Evolutionary conservation across 257 asterid species (phyloP).

Genomic region (Solanum virginianum): DNA sequence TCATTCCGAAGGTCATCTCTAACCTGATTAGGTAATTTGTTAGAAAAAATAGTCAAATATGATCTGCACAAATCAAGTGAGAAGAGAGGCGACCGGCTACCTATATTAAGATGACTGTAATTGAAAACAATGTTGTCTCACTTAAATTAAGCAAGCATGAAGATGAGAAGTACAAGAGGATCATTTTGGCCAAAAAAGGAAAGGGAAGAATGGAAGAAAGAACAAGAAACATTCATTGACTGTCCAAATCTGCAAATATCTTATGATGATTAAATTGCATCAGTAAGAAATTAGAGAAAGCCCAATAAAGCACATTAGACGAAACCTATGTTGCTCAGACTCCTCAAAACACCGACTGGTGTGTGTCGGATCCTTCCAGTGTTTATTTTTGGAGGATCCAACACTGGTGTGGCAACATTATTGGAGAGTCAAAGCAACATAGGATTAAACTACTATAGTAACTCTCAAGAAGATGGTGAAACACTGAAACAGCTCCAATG

Average conservation of each 20-base stretch:
- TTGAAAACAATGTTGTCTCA: neutral
- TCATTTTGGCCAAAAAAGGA: neutral
- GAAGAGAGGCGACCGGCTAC: conserved; percentile 10
- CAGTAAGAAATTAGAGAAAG: neutral
- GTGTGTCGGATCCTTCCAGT: no score
- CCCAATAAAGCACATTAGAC: neutral
- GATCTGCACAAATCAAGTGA: conserved; percentile 16
- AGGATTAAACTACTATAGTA: neutral
- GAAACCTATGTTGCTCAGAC: neutral
- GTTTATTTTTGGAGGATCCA: no score
- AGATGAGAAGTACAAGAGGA: conserved; percentile 19
- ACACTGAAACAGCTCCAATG: neutral
- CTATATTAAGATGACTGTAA: neutral
- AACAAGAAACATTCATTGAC: neutral
- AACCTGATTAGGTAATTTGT: conserved; percentile 37
- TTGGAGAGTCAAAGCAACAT: no score
- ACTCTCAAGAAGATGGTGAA: neutral
- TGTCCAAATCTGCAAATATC: neutral
- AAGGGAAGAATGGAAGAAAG: neutral
- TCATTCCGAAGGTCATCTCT: conserved; percentile 79
- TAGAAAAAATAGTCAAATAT: conserved; percentile 1
- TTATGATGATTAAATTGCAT: neutral
- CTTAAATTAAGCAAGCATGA: neutral
- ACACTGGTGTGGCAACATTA: no score
- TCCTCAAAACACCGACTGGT: no score